Base-by-base conservation (phyloP, 257 asterid species). In the Verbascum thapsus region DNA sequence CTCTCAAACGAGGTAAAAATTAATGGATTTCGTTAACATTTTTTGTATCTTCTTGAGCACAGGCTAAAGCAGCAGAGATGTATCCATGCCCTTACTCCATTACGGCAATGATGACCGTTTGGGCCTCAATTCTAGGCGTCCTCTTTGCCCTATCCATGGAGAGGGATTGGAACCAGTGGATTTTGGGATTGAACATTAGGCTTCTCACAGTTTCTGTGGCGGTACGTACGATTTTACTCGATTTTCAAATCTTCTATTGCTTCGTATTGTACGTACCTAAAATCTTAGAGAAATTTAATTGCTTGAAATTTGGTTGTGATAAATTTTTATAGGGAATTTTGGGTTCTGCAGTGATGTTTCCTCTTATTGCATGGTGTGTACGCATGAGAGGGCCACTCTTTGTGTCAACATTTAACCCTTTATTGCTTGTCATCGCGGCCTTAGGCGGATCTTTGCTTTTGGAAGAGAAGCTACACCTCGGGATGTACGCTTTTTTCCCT, bases 61-160 rank as follows among this genome's bases (percentile, higher is more conserved):
- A 86, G 88, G 87, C 91, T 0, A 81, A 81, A 37, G 80, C 73
- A 0, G 48, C 77, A 3, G 79, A 74, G 82, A 8, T 19, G 7
- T 88, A 76, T 50, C 94, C 94, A 1, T 88, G 88, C 16, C 87
- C 83, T 4, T 88, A 77, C 61, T 77, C 87, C 10, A 55, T 81
- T 26, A 79, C 91, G 0, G 91, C 88, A 0, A 59, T 88, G 77
- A 81, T 85, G 73, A 65, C 75, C 0, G 0, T 66, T 1, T 78
- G 79, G 81, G 94, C 78, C 0, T 61, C 88, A 19, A 23, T 74
- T 30, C 94, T 71, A 49, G 63, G 78, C 5, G 58, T 52, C 2
- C 18, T 44, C 0, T 83, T 22, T 35, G 96, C 87, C 0, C 15
- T 88, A 8, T 83, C 78, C 45, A 44, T 52, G 0, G 83, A 81